phyloP scores from a whole-genome alignment of 2,329 filamentous ascomycete genomes.

The Chaetoscypha palmicola region DNA sequence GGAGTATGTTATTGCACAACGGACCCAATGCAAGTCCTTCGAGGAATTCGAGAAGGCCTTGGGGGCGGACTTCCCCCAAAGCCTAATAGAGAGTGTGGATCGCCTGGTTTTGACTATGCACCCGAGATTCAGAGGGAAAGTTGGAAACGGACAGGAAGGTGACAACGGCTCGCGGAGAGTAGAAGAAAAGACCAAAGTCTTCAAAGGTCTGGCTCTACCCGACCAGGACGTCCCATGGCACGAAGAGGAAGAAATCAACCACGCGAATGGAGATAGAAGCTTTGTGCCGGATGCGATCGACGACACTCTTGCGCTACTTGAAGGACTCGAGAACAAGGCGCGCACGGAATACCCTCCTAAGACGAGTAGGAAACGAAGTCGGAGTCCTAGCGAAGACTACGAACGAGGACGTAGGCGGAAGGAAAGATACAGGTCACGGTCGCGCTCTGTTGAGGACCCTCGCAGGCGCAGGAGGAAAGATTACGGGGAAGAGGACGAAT shows the following conservation, averaged over 20 bases:
- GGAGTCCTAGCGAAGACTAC: conserved; percentile 40
- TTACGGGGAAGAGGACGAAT: conserved; percentile 52
- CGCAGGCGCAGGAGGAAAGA: conserved; percentile 38
- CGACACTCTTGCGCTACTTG: conserved; percentile 87
- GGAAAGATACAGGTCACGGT: conserved; percentile 43
- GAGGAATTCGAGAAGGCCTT: conserved; percentile 72
- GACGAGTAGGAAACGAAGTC: conserved; percentile 44
- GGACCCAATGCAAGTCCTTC: conserved; percentile 64
- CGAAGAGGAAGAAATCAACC: conserved; percentile 38
- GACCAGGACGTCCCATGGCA: conserved; percentile 59
- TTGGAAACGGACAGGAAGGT: conserved; percentile 32
- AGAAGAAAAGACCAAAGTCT: conserved; percentile 77
- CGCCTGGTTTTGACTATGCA: conserved; percentile 84
- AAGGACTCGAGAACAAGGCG: conserved; percentile 68
- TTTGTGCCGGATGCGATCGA: conserved; percentile 65
- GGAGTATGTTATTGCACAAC: conserved; percentile 91
- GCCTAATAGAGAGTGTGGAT: conserved; percentile 85
- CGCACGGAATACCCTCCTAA: conserved; percentile 32
- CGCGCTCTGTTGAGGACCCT: conserved; percentile 40
- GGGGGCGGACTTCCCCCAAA: conserved; percentile 76
- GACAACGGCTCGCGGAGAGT: conserved; percentile 38
- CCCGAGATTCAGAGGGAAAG: conserved; percentile 69
- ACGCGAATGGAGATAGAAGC: conserved; percentile 30
- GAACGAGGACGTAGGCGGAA: conserved; percentile 32
- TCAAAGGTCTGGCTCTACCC: conserved; percentile 80